Base-by-base conservation (phyloP, 129 eudicot genomes). In the Flaveria sonorensis region DNA sequence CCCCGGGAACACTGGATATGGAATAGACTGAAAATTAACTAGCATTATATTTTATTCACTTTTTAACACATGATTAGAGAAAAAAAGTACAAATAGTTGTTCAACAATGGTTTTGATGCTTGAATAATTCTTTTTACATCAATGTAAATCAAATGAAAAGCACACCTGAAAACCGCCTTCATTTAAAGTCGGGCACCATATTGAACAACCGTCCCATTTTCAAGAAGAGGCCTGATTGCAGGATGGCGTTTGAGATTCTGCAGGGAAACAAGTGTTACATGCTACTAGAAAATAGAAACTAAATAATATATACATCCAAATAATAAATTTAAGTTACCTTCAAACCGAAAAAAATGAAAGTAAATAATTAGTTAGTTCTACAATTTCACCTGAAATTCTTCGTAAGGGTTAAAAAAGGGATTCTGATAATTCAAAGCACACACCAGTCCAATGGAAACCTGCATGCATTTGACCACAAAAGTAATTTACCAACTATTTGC, bases 151-250 rank as follows among this genome's bases (percentile, higher is more conserved):
- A 21, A 60, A 50, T 15, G 42, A 4, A 32, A 5, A 79, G n/a
- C 71, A 68, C 81, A 94, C 98, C 98, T 94, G 99, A 85, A 86
- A 91, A 71, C 99, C 99, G 77, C 99, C 99, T 91, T 94, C 99
- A 74, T 94, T 94, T 64, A 94, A 85, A 50, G 99, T 86, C 99
- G 96, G 55, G 99, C 99, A 77, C 99, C 99, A 84, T 94, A 94
- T 40, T 94, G 93, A 61, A 94, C 83, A 57, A 86, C 96, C 16
- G 86, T 87, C 42, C 99, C 99, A 67, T 94, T 87, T 87, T 94
- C 94, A 68, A 94, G 96, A 69, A 94, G 86, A 74, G 90, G 85
- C 71, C 84, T 86, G 71, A 94, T 91, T 39, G 96, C 86, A 62
- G 99, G 96, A 83, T 94, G 99, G 60, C 84, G 70, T 81, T 94